Percentiles rank a stretch among this genome's conserved stretches.
phyloP scores from a whole-genome alignment of 1,284 basidiomycete species.

The Polyporus tsugae region DNA sequence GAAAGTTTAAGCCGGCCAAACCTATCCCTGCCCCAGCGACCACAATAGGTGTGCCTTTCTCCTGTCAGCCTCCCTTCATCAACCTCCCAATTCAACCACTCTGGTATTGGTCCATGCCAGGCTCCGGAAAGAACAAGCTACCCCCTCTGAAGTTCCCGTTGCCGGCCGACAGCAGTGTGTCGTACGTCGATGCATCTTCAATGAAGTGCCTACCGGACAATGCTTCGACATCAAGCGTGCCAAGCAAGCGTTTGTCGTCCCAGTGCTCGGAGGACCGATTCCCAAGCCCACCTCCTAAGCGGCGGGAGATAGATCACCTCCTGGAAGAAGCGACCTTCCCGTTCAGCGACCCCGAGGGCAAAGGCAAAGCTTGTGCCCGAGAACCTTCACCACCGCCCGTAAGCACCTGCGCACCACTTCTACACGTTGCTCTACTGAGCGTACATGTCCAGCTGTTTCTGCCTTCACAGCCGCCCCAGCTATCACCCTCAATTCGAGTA shows the following conservation, averaged over 20 bases:
- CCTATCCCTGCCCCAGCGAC: constrained; percentile 25
- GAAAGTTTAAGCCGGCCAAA: constrained; percentile 45
- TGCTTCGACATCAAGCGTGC: constrained; percentile 33
- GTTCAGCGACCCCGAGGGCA: constrained; percentile 24
- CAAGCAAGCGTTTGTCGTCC: constrained; percentile 39
- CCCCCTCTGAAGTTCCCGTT: constrained; percentile 18
- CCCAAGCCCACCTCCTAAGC: constrained; percentile 34
- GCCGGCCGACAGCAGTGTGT: constrained; percentile 25
- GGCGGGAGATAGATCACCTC: constrained; percentile 29
- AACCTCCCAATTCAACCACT: constrained; percentile 30
- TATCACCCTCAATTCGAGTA: background rate
- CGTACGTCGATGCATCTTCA: constrained; percentile 34
- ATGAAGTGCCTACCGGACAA: constrained; percentile 33
- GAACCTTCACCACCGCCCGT: constrained; percentile 1
- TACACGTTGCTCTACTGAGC: background rate
- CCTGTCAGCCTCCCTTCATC: background rate
- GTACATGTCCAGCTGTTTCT: background rate
- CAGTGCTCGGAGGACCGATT: constrained; percentile 28
- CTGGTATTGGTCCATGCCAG: constrained; percentile 42
- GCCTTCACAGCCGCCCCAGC: background rate
- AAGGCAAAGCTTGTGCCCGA: constrained; percentile 34
- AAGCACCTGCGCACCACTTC: background rate
- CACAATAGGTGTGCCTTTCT: constrained; percentile 27
- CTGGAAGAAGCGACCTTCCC: constrained; percentile 42
- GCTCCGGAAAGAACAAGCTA: constrained; percentile 40